These are phyloP conservation scores for Radiomyces spectabilis DNA, from an alignment of 192 early-diverging fungal species.

Conservation along the genomic window DNA sequence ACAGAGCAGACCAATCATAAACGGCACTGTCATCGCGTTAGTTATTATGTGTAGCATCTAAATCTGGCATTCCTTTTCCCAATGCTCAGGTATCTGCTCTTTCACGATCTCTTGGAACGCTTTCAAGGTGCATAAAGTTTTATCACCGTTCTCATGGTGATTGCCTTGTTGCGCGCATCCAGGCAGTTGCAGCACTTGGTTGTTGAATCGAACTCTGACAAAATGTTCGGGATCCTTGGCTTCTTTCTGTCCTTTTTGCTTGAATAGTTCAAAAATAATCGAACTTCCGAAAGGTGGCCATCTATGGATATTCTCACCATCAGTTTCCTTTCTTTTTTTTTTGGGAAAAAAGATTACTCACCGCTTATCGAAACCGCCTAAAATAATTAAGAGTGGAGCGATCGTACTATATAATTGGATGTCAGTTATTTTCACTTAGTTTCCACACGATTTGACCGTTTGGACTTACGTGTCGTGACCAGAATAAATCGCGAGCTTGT, in stretches of 20 bases:
- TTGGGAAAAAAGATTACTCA: no score
- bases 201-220: constrained; percentile 28
- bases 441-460: no score
- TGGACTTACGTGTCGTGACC: constrained; percentile 31
- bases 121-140: constrained; percentile 27
- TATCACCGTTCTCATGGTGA: constrained; percentile 26
- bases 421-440: no score
- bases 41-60: no score
- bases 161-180: constrained; percentile 17
- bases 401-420: constrained; percentile 23
- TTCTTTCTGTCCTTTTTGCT: constrained; percentile 10
- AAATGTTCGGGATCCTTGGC: constrained; percentile 14
- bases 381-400: constrained; percentile 22
- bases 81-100: constrained; percentile 25
- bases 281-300: constrained; percentile 35
- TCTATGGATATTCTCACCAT: constrained; percentile 3
- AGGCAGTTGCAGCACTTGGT: constrained; percentile 22
- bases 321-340: neutral
- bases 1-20: no score
- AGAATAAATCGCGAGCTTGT: constrained; percentile 29
- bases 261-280: constrained; percentile 31
- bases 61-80: constrained; percentile 30
- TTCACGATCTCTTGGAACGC: constrained; percentile 27
- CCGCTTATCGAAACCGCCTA: constrained; percentile 26
- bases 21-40: no score